Conservation (phyloP, 768 basidiomycete genomes). For the Amyloporia xantha region DNA sequence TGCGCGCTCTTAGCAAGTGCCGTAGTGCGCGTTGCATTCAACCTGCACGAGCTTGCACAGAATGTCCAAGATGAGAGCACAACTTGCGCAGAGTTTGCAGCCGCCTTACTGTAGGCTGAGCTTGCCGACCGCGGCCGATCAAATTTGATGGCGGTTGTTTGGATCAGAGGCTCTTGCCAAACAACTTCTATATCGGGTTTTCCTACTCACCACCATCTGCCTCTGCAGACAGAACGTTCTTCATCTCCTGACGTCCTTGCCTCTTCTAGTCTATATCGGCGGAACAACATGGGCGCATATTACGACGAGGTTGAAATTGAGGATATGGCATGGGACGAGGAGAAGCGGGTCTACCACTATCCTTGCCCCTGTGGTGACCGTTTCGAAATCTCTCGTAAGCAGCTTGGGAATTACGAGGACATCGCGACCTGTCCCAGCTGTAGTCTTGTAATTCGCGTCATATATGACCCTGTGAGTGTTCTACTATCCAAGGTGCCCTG, state of each 20-base stretch:
- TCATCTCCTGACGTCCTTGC: not conserved
- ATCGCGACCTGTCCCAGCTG: slow-evolving; percentile 96
- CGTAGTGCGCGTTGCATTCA: not conserved
- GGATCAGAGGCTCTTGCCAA: slow-evolving; percentile 13
- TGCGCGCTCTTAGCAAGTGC: not conserved
- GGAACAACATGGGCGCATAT: slow-evolving; percentile 66
- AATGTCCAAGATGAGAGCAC: not conserved
- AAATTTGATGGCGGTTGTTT: slow-evolving; percentile 7
- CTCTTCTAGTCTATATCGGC: no score
- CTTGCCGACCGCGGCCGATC: not conserved
- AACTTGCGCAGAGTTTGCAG: not conserved
- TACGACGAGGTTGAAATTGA: slow-evolving; percentile 98
- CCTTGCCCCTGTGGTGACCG: slow-evolving; percentile 98
- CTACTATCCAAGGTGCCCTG: not conserved
- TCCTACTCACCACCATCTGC: not conserved
- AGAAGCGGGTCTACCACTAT: slow-evolving; percentile 84
- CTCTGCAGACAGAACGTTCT: not conserved
- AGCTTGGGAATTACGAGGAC: slow-evolving; percentile 87
- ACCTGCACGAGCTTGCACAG: not conserved
- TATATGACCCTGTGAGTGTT: slow-evolving; percentile 90
- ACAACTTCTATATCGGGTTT: slow-evolving; percentile 1
- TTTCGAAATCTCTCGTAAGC: slow-evolving; percentile 86
- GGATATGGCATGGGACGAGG: slow-evolving; percentile 88
- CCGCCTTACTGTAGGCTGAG: no score
- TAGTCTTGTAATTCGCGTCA: slow-evolving; percentile 84